Evolutionary conservation across 768 basidiomycete species (phyloP).

Genomic region (Phaeotremella skinneri): DNA sequence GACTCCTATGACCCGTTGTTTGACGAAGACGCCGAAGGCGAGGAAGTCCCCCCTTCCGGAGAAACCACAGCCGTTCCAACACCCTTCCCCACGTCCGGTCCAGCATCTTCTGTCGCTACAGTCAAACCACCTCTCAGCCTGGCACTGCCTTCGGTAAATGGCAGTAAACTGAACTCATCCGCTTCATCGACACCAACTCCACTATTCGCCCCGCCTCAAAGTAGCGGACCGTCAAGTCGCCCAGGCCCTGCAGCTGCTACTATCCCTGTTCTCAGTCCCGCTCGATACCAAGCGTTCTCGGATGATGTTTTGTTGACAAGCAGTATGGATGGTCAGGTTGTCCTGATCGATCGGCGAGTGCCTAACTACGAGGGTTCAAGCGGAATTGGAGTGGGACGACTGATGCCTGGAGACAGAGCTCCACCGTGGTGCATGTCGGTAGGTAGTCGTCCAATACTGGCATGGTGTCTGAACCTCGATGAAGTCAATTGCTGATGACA

Average conservation of each 20-base stretch:
- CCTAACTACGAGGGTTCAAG: slow-evolving; percentile 46
- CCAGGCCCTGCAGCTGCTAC: slow-evolving; percentile 19
- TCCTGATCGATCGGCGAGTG: slow-evolving; percentile 83
- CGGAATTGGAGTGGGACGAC: slow-evolving; percentile 66
- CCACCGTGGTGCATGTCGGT: slow-evolving; percentile 97
- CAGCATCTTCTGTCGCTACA: background rate
- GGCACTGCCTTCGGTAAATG: slow-evolving; percentile 25
- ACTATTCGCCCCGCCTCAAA: slow-evolving; percentile 20
- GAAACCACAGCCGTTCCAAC: slow-evolving; percentile 14
- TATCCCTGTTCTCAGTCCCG: slow-evolving; percentile 59
- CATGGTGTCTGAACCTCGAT: too few species aligned
- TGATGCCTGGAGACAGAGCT: slow-evolving; percentile 87
- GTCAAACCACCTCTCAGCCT: slow-evolving; percentile 12
- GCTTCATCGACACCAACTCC: slow-evolving; percentile 23
- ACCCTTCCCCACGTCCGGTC: slow-evolving; percentile 12
- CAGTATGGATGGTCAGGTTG: slow-evolving; percentile 85
- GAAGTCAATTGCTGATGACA: slow-evolving; percentile 6
- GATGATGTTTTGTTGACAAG: slow-evolving; percentile 82
- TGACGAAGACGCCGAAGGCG: slow-evolving; percentile 70
- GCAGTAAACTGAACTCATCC: slow-evolving; percentile 14
- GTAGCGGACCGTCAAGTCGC: slow-evolving; percentile 12
- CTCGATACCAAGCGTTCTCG: slow-evolving; percentile 66
- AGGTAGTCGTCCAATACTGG: slow-evolving; percentile 46
- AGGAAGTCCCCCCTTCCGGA: slow-evolving; percentile 42
- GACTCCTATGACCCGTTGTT: slow-evolving; percentile 84